phyloP scores from a whole-genome alignment of 768 basidiomycete genomes.

The Suillus lakei region DNA sequence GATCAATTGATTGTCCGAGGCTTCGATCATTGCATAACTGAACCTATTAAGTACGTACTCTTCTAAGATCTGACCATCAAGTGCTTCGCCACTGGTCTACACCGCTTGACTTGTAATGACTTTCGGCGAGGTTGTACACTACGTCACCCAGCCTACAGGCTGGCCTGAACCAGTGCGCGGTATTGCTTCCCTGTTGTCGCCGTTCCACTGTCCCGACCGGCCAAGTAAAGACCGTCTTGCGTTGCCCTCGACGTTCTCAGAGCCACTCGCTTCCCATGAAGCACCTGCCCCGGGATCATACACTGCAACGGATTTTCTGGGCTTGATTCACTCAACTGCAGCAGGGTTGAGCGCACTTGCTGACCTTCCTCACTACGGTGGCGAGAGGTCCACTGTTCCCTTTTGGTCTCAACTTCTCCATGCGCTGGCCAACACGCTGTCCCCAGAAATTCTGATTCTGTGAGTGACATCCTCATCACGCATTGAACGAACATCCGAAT shows the following conservation, averaged over 20 bases:
- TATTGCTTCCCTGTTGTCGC: background rate
- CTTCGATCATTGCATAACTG: too few relatives aligned
- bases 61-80: background rate
- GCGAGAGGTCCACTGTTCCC: background rate
- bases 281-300: background rate
- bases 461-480: background rate
- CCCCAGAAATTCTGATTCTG: background rate
- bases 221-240: background rate
- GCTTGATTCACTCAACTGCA: background rate
- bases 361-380: background rate
- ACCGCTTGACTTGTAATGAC: background rate
- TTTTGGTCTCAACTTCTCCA: constrained; percentile 1
- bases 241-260: background rate
- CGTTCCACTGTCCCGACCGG: background rate
- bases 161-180: background rate
- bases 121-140: background rate
- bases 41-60: too few relatives aligned
- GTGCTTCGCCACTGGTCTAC: too few relatives aligned
- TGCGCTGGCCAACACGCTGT: background rate
- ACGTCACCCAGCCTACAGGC: background rate
- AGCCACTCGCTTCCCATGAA: background rate
- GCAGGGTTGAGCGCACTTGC: background rate
- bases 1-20: too few relatives aligned
- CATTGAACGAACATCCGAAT: background rate
- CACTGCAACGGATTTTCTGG: background rate